Conservation (phyloP, 2,329 filamentous ascomycete species). For the Alternaria consortialis region DNA sequence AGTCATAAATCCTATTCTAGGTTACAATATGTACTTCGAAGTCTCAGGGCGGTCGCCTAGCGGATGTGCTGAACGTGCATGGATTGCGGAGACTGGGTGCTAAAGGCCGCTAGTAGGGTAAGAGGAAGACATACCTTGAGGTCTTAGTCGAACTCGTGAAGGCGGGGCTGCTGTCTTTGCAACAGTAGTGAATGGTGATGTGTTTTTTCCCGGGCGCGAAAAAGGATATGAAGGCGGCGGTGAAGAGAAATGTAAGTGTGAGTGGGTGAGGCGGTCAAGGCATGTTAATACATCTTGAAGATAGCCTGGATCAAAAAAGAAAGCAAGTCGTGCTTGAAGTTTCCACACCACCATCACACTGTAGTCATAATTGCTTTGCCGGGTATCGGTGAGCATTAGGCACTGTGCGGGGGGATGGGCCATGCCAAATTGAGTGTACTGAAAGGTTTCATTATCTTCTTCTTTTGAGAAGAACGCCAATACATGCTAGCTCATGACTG, state of each 20-base stretch:
- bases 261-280: neutral
- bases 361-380: neutral
- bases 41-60: neutral
- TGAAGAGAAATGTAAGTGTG: neutral
- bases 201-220: neutral
- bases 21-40: neutral
- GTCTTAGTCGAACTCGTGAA: neutral
- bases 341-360: slow-evolving; percentile 2
- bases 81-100: neutral
- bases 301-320: neutral
- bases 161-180: neutral
- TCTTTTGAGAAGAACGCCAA: slow-evolving; percentile 15
- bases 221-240: slow-evolving; percentile 1
- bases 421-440: neutral
- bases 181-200: neutral
- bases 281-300: neutral
- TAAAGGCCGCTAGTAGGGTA: neutral
- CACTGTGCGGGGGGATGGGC: neutral
- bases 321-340: neutral
- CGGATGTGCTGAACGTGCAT: neutral
- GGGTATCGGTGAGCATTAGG: neutral
- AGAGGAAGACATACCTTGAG: neutral
- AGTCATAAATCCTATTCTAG: neutral
- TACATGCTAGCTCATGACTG: slow-evolving; percentile 15
- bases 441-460: slow-evolving; percentile 11